Percentiles rank a stretch among this genome's conserved stretches.
Evolutionary conservation across 108 stramenopile genomes (phyloP).

Genomic region (Thalassiosira profunda): DNA sequence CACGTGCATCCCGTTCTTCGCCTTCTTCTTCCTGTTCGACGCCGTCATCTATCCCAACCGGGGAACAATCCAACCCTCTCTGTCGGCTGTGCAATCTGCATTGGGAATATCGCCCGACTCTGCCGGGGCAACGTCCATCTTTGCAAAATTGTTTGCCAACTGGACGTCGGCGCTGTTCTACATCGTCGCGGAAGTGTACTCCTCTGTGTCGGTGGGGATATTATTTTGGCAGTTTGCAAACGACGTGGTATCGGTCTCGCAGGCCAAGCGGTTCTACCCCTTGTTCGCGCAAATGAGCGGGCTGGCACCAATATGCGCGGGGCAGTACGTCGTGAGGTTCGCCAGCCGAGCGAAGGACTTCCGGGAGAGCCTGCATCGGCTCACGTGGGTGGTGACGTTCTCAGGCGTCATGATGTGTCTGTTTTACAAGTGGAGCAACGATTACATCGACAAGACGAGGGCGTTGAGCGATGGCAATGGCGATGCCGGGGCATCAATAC

Average conservation of each 20-base stretch:
- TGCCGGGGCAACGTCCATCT: conserved; percentile 70
- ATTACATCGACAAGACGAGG: conserved; percentile 63
- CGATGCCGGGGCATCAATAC: background rate
- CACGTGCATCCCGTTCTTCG: conserved; percentile 95
- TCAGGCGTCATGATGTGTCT: conserved; percentile 85
- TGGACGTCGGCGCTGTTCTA: conserved; percentile 96
- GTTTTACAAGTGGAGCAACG: conserved; percentile 74
- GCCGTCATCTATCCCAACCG: conserved; percentile 89
- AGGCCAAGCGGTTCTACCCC: conserved; percentile 96
- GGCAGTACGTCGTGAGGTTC: conserved; percentile 88
- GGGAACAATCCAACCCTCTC: conserved; percentile 78
- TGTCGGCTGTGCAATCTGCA: conserved; percentile 57
- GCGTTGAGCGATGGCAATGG: conserved; percentile 1
- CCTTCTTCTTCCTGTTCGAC: conserved; percentile 90
- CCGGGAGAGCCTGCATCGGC: conserved; percentile 71
- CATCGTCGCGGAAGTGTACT: conserved; percentile 94
- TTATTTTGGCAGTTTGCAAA: conserved; percentile 99
- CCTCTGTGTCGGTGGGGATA: conserved; percentile 95
- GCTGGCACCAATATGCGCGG: conserved; percentile 90
- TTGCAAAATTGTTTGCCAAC: conserved; percentile 86
- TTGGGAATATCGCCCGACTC: conserved; percentile 36
- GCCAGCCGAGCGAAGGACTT: conserved; percentile 83
- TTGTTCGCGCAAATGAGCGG: conserved; percentile 97
- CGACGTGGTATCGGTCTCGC: conserved; percentile 90
- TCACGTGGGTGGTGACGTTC: conserved; percentile 78